phyloP scores from a whole-genome alignment of 2,329 filamentous ascomycete genomes.

The Penicillium sp. region DNA sequence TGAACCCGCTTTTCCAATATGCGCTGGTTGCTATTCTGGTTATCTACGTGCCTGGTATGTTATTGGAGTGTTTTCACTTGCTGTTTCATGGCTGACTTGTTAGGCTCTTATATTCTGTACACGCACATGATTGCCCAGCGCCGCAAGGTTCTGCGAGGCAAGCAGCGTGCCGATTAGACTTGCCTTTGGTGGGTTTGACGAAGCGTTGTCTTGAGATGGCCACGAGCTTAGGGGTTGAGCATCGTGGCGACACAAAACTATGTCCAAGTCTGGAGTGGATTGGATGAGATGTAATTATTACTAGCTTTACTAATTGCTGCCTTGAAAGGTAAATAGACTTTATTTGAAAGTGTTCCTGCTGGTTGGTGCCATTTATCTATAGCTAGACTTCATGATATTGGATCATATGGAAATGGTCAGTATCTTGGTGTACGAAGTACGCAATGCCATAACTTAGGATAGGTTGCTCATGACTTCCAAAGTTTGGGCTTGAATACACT shows the following conservation, averaged over 20 bases:
- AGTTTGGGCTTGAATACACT: too few relatives aligned
- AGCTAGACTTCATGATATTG: not conserved
- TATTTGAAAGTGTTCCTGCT: not conserved
- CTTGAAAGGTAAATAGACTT: not conserved
- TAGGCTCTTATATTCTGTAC: conserved; percentile 79
- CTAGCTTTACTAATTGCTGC: not conserved
- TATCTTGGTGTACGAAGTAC: too few relatives aligned
- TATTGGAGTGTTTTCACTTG: not conserved
- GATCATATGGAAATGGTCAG: not conserved
- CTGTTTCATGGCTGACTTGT: conserved; percentile 13
- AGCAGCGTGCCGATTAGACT: conserved; percentile 49
- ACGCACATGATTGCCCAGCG: conserved; percentile 94
- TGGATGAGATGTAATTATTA: not conserved
- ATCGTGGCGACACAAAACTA: too few relatives aligned
- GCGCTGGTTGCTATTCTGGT: conserved; percentile 66
- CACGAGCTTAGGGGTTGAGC: not conserved
- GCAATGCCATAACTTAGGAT: too few relatives aligned
- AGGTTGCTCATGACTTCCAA: too few relatives aligned
- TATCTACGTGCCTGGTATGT: conserved; percentile 77
- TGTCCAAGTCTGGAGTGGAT: too few relatives aligned
- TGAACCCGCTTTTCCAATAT: conserved; percentile 56
- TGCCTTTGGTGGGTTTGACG: not conserved
- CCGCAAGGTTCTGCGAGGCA: conserved; percentile 71
- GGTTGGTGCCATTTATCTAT: not conserved
- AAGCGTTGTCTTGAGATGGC: not conserved